Conservation (phyloP, 306 rosid species). For the Pueraria montana region DNA sequence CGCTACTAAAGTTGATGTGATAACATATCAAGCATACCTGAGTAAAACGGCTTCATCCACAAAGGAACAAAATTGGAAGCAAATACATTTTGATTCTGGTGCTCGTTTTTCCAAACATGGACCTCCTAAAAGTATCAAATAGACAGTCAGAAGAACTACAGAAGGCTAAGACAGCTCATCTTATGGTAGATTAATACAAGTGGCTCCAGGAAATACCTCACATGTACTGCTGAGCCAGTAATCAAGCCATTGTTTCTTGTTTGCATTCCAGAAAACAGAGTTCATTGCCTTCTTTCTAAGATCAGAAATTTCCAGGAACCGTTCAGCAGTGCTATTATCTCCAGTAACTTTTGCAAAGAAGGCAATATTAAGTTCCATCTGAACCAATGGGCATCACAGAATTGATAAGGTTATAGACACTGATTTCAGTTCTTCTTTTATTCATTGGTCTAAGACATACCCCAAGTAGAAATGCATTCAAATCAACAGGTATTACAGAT, state of each 20-base stretch:
- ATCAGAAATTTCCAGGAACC: slow-evolving; percentile 64
- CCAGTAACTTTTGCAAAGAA: slow-evolving; percentile 77
- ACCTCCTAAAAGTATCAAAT: slow-evolving; percentile 58
- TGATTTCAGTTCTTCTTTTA: slow-evolving; percentile 33
- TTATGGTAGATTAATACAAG: slow-evolving; percentile 18
- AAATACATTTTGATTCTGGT: slow-evolving; percentile 71
- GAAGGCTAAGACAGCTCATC: slow-evolving; percentile 24
- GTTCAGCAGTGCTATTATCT: slow-evolving; percentile 56
- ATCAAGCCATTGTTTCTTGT: slow-evolving; percentile 90
- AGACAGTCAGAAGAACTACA: slow-evolving; percentile 28
- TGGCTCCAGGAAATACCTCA: slow-evolving; percentile 51
- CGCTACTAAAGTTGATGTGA: slow-evolving; percentile 17
- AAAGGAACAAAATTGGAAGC: slow-evolving; percentile 94
- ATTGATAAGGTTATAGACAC: slow-evolving; percentile 38
- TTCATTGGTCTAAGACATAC: slow-evolving; percentile 53
- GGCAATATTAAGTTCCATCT: slow-evolving; percentile 90
- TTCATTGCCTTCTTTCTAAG: slow-evolving; percentile 70
- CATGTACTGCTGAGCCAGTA: slow-evolving; percentile 68
- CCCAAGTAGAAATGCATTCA: slow-evolving; percentile 80
- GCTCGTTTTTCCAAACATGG: slow-evolving; percentile 66
- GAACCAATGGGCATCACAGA: slow-evolving; percentile 46
- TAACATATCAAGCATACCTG: slow-evolving; percentile 57
- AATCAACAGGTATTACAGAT: slow-evolving; percentile 84
- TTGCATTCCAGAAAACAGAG: slow-evolving; percentile 78
- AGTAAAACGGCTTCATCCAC: slow-evolving; percentile 84